These are phyloP conservation scores for Galerina marginata DNA, from an alignment of 768 basidiomycete species.

Conservation along the genomic window DNA sequence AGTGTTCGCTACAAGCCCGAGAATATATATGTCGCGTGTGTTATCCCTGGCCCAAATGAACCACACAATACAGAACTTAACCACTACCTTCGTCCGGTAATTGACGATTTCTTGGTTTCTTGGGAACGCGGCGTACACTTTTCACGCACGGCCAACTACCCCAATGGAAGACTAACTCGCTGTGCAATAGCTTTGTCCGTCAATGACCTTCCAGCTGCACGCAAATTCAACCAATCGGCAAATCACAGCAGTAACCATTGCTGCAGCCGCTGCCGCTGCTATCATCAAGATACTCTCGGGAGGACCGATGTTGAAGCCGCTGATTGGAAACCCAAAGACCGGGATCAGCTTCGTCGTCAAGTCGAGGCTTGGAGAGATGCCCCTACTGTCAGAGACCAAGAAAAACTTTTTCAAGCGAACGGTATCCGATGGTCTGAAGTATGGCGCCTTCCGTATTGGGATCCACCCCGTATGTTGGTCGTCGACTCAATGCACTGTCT, in stretches of 20 bases:
- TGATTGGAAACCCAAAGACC: background rate
- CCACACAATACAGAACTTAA: conserved; percentile 34
- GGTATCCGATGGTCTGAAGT: conserved; percentile 20
- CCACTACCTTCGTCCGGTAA: conserved; percentile 32
- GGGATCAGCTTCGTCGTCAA: background rate
- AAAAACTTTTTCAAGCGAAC: background rate
- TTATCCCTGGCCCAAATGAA: conserved; percentile 36
- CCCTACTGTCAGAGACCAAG: background rate
- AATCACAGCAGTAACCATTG: conserved; percentile 2
- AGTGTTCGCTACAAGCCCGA: conserved; percentile 33
- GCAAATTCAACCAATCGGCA: conserved; percentile 10
- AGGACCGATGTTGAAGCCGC: background rate
- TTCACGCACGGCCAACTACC: conserved; percentile 12
- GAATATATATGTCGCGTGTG: conserved; percentile 32
- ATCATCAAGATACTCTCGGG: background rate
- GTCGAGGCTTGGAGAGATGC: conserved; percentile 4
- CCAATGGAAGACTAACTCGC: background rate
- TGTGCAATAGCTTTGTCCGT: conserved; percentile 7
- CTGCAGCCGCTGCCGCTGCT: conserved; percentile 2
- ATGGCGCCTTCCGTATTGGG: conserved; percentile 21
- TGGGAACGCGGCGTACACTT: conserved; percentile 12
- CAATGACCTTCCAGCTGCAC: conserved; percentile 19
- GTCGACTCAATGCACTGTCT: conserved; percentile 20
- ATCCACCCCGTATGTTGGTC: conserved; percentile 22
- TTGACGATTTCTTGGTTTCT: conserved; percentile 28